These are phyloP conservation scores for Penicillium palitans DNA, from an alignment of 2,329 filamentous ascomycete genomes.

Conservation along the genomic window DNA sequence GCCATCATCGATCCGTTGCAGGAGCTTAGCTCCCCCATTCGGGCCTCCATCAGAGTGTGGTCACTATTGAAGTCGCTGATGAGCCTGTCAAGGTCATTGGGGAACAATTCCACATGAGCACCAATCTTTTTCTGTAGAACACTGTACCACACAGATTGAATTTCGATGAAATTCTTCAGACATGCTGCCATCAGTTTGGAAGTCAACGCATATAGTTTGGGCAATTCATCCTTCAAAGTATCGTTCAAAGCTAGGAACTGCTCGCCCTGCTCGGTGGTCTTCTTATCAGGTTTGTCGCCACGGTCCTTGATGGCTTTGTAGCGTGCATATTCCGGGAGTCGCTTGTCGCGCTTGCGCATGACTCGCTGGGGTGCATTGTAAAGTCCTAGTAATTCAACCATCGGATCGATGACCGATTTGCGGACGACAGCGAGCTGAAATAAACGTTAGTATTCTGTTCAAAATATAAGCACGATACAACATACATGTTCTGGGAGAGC, in stretches of 20 bases:
- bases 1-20: conserved; percentile 70
- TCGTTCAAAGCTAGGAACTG: conserved; percentile 91
- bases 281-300: conserved; percentile 84
- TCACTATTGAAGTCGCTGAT: conserved; percentile 76
- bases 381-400: conserved; percentile 73
- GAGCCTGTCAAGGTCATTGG: conserved; percentile 70
- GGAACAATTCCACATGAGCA: conserved; percentile 67
- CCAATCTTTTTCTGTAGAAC: conserved; percentile 83
- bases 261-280: conserved; percentile 78
- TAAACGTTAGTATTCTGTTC: conserved; percentile 5
- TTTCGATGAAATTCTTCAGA: conserved; percentile 77
- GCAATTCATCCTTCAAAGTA: conserved; percentile 87
- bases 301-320: conserved; percentile 73
- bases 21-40: conserved; percentile 70
- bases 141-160: conserved; percentile 79
- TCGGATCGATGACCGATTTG: conserved; percentile 81
- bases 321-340: conserved; percentile 84
- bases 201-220: conserved; percentile 76
- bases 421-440: conserved; percentile 64
- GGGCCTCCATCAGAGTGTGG: conserved; percentile 72
- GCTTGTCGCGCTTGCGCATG: conserved; percentile 93
- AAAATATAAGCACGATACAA: conserved; percentile 10
- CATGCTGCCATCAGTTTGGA: conserved; percentile 82
- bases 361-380: conserved; percentile 82
- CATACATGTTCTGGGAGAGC: conserved; percentile 79